These are phyloP conservation scores for Vararia minispora DNA, from an alignment of 768 basidiomycete genomes.

Conservation along the genomic window DNA sequence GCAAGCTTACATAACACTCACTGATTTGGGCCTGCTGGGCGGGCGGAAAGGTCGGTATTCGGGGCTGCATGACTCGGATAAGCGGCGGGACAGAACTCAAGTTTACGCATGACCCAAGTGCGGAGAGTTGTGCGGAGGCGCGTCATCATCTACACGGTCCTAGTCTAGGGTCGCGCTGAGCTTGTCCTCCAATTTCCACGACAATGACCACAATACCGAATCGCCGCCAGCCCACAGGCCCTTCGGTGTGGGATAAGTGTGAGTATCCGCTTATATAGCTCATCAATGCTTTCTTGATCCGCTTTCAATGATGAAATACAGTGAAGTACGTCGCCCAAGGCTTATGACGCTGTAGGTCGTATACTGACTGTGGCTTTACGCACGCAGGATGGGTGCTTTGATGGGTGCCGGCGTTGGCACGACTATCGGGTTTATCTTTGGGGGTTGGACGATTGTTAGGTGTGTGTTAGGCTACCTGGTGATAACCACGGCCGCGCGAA, in stretches of 20 bases:
- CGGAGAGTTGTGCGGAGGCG: too few relatives aligned
- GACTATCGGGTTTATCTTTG: slow-evolving; percentile 96
- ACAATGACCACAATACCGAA: too few relatives aligned
- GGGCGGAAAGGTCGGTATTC: slow-evolving; percentile 39
- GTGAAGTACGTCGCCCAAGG: slow-evolving; percentile 57
- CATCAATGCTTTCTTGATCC: slow-evolving; percentile 9
- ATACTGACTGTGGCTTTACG: too few relatives aligned
- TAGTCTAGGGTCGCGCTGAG: too few relatives aligned
- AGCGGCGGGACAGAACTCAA: too few relatives aligned
- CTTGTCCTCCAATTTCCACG: too few relatives aligned
- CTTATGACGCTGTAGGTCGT: too few relatives aligned
- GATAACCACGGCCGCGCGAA: slow-evolving; percentile 1
- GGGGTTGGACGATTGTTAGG: slow-evolving; percentile 86
- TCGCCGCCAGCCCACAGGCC: slow-evolving; percentile 10
- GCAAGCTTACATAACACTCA: slow-evolving; percentile 26
- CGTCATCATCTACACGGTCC: too few relatives aligned
- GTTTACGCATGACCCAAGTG: too few relatives aligned
- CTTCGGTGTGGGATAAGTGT: slow-evolving; percentile 16
- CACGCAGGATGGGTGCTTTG: slow-evolving; percentile 82
- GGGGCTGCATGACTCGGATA: too few relatives aligned
- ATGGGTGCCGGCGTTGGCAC: slow-evolving; percentile 93
- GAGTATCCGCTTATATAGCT: neutral
- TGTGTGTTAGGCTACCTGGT: slow-evolving; percentile 24
- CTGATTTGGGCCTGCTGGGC: slow-evolving; percentile 86
- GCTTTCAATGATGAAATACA: slow-evolving; percentile 17